Conservation (phyloP, 2,329 filamentous ascomycete genomes). For the Fusarium protoensiforme region DNA sequence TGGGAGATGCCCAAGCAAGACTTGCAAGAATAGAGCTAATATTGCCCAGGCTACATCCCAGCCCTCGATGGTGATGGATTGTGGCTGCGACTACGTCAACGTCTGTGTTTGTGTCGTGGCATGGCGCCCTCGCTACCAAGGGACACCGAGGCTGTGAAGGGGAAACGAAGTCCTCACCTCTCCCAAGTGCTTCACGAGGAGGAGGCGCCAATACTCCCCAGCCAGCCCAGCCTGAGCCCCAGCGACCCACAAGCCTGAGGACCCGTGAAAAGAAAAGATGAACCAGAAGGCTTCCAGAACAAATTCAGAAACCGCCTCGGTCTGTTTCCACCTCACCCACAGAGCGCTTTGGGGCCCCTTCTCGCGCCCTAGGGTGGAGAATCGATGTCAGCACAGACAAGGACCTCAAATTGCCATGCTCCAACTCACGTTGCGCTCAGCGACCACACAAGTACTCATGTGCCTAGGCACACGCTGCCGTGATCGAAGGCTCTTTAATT, state of each 20-base stretch:
- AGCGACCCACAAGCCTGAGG: conserved; percentile 5
- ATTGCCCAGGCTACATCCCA: not conserved
- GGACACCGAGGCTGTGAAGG: conserved; percentile 10
- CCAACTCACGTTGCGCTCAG: conserved; percentile 11
- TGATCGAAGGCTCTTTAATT: conserved; percentile 10
- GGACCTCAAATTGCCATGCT: conserved; percentile 17
- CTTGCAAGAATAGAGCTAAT: conserved; percentile 26
- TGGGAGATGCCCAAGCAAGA: conserved; percentile 10
- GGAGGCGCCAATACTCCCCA: not conserved
- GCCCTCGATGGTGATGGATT: not conserved
- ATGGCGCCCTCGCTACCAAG: conserved; percentile 15
- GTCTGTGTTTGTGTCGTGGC: conserved; percentile 32
- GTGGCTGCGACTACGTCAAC: not conserved
- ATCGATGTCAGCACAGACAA: conserved; percentile 12
- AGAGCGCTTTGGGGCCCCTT: conserved; percentile 3
- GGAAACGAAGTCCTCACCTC: not conserved
- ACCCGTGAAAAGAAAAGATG: conserved; percentile 13
- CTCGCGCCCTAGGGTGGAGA: conserved; percentile 10
- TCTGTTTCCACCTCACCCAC: conserved; percentile 20
- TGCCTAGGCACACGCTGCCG: not conserved
- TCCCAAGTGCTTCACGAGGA: conserved; percentile 11
- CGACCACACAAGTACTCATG: conserved; percentile 7
- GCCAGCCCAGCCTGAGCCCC: not conserved
- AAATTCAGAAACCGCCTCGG: conserved; percentile 22
- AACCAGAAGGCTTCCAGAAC: conserved; percentile 42